Evolutionary conservation across 495 filamentous ascomycete species (phyloP), one percentile per base, ranked within the genome.

Genomic region (Hypoxylon lenormandii): DNA sequence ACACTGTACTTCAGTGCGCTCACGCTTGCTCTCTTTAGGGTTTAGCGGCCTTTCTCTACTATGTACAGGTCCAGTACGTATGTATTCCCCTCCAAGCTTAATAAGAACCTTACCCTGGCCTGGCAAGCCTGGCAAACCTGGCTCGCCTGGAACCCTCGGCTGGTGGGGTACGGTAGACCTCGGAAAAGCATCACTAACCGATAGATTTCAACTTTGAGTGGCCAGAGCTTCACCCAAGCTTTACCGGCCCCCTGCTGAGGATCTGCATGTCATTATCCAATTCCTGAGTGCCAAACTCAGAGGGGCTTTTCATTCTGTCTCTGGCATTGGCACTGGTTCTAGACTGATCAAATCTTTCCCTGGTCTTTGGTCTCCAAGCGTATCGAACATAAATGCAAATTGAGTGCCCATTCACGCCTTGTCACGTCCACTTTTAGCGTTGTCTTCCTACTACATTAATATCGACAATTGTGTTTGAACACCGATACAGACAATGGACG

Each of bases 401-500:
- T 48, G 18, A 55, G 5, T 54, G 43, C 10, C 21, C 28, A 52
- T 52, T 49, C 38, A 37, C 15, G 10, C 30, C 38, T 37, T 43
- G 8, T 65, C 26, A 6, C 26, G 5, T 28, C 33, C n/a, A 38
- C 0, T n/a, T 15, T 55, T 7, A 13, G 22, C 15, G 12, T 30
- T 53, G 23, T 11, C 28, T 23, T 58, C 33, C 43, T 46, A 46
- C 21, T 40, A n/a, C 3, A 23, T 16, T 16, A 37, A 53, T 22
- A 23, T 48, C 33, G 23, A 52, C 11, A 21, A 47, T 54, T 38
- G 46, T 38, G 38, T 15, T 38, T 40, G 5, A 45, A 46, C 42
- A 26, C 16, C 23, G 10, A 30, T 2, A 36, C 40, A 42, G n/a
- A 75, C 52, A 45, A 86, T 85, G 83, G 83, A 83, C 60, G 78